A percentile compares a stretch with the other conserved stretches of the same genome.
Evolutionary conservation across 2,329 filamentous ascomycete species (phyloP).

Genomic region (Canariomyces notabilis): DNA sequence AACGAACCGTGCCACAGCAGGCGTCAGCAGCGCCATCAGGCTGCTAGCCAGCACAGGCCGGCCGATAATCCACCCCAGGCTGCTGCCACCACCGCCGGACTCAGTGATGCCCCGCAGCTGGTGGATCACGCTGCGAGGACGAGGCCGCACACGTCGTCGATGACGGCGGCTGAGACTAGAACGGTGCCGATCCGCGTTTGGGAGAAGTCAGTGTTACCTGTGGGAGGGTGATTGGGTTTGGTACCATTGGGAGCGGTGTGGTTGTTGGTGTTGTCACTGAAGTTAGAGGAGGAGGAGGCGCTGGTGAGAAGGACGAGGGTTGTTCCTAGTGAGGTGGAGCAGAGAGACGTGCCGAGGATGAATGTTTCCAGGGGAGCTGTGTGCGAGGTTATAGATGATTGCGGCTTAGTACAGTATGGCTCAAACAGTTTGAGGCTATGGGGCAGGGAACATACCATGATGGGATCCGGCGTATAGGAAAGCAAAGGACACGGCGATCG

Average conservation of each 20-base stretch:
- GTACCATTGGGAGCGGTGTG: constrained; percentile 16
- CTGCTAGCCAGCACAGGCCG: constrained; percentile 22
- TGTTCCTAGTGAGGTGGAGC: constrained; percentile 70
- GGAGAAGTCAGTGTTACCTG: constrained; percentile 30
- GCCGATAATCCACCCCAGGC: constrained; percentile 28
- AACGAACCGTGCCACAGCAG: constrained; percentile 12
- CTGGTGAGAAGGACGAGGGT: constrained; percentile 50
- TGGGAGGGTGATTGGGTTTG: constrained; percentile 21
- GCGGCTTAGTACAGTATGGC: no score
- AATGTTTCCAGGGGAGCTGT: constrained; percentile 51
- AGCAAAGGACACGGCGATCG: constrained; percentile 41
- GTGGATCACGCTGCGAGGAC: constrained; percentile 70
- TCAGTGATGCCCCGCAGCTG: constrained; percentile 45
- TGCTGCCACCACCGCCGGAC: constrained; percentile 8
- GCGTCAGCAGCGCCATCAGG: constrained; percentile 20
- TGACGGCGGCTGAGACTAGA: constrained; percentile 68
- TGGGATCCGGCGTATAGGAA: constrained; percentile 40
- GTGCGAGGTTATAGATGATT: constrained; percentile 50
- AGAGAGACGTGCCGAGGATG: constrained; percentile 66
- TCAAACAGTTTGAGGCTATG: constrained; percentile 28
- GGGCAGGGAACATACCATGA: constrained; percentile 27
- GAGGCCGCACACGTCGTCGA: constrained; percentile 74
- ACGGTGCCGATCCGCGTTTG: constrained; percentile 51
- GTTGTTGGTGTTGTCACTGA: no score
- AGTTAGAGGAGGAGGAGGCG: constrained; percentile 5